phyloP scores from a whole-genome alignment of 2,329 filamentous ascomycete genomes.

The Neospermospora avenae region DNA sequence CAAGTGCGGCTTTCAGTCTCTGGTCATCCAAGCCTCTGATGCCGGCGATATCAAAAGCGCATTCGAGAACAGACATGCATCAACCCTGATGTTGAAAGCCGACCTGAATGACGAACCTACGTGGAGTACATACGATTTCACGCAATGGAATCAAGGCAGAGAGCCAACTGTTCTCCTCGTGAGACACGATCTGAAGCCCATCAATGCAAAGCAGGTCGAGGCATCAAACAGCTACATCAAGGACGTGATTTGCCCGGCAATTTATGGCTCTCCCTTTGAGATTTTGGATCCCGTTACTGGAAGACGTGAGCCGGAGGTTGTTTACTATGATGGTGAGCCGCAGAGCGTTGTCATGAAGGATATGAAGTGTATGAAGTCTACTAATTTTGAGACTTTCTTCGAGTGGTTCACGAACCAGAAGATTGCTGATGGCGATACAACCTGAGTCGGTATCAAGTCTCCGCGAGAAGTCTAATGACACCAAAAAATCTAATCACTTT shows the following conservation, averaged over 20 bases:
- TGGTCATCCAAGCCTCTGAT: neutral
- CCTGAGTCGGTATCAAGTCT: neutral
- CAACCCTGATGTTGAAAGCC: neutral
- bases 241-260: neutral
- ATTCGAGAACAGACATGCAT: neutral
- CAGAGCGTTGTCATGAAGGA: neutral
- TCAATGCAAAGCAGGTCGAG: slow-evolving; percentile 1
- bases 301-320: too few species aligned
- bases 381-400: neutral
- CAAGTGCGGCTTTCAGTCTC: neutral
- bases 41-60: neutral
- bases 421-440: neutral
- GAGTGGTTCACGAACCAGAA: neutral
- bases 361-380: neutral
- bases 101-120: neutral
- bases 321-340: neutral
- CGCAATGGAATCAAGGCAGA: neutral
- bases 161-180: neutral
- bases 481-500: neutral
- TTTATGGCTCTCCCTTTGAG: too few species aligned
- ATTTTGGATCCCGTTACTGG: too few species aligned
- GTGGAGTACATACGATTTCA: too few species aligned
- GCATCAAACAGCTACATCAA: neutral
- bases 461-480: neutral
- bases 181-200: neutral